Base-by-base conservation (phyloP, 768 basidiomycete species). In the Boletales sp. region DNA sequence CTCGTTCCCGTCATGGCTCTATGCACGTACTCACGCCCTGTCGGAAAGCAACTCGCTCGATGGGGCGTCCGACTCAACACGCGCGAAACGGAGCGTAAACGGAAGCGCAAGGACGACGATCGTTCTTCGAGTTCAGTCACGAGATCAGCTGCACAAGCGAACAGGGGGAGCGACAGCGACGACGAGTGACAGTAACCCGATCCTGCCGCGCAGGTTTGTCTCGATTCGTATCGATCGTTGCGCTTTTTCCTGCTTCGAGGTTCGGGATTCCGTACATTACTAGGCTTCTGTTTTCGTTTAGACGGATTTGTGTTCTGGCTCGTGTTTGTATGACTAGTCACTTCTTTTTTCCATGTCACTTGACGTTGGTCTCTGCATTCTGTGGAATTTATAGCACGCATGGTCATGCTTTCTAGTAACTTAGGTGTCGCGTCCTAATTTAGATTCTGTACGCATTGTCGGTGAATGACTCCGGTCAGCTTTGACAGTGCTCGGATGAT, bases 11-110 rank as follows among this genome's bases (percentile, higher is more conserved):
- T 6, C 14, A 15, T 35, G 6, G 39, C 8, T 24, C 1, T 13
- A 8, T 8, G 8, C 47, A 8, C 30, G 21, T 47, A 43, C 47
- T 55, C 39, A 61, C 9, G n/a, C 6, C n/a, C 9, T 36, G 21
- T 46, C 43, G 9, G 18, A 21, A 47, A 69, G 67, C 67, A 67
- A 67, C 69, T 69, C 14, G 61, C 67, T 5, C 43, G 67, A 43
- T 69, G 61, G 59, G 67, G 67, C 8, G 67, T 69, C 3, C 62
- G 67, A n/a, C 59, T 69, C 21, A 69, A 69, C 48, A 70, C 67
- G n/a, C 67, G 67, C 44, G 67, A 69, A 40, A 67, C 67, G 5
- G 67, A 69, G 49, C 69, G 67, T 10, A 69, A 70, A 39, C 69
- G 67, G 4, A 69, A 68, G 37, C 67, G 67, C 48, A 70, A 65